Conservation (phyloP, 805 yeast genomes). For the Yarrowia deformans region DNA sequence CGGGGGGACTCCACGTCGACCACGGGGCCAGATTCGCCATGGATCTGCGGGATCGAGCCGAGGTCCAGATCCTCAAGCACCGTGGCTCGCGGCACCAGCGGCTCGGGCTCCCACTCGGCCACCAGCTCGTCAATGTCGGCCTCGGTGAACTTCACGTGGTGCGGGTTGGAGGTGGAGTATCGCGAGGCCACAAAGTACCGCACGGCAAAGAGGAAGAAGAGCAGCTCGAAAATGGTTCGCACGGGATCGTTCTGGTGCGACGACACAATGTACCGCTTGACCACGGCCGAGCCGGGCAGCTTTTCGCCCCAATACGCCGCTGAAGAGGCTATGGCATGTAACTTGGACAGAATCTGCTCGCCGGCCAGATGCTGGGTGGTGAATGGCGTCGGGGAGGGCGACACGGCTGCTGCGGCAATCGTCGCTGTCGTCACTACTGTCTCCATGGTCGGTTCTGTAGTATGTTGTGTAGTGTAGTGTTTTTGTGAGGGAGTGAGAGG, state of each 20-base stretch:
- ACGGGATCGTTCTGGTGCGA: constrained; percentile 95
- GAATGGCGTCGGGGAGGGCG: constrained; percentile 32
- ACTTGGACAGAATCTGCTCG: constrained; percentile 36
- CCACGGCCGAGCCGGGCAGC: constrained; percentile 54
- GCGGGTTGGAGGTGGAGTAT: constrained; percentile 76
- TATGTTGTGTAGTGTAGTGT: neutral
- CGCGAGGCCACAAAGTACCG: constrained; percentile 81
- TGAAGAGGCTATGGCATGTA: constrained; percentile 31
- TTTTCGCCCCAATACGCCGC: constrained; percentile 36
- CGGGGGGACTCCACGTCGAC: constrained; percentile 43
- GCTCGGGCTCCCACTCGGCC: constrained; percentile 92
- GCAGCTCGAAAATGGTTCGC: constrained; percentile 80
- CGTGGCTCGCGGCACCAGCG: constrained; percentile 64
- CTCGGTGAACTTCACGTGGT: constrained; percentile 60
- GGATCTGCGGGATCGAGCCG: constrained; percentile 66
- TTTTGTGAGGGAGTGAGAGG: neutral
- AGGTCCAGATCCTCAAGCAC: constrained; percentile 67
- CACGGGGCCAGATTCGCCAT: constrained; percentile 60
- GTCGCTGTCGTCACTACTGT: constrained; percentile 26
- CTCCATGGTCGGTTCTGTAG: neutral
- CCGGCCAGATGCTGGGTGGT: constrained; percentile 34
- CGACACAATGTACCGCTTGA: constrained; percentile 71
- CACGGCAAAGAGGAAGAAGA: constrained; percentile 79
- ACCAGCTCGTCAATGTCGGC: constrained; percentile 81
- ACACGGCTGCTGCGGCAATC: constrained; percentile 20